A percentile compares a stretch with the other conserved stretches of the same genome.
These are phyloP conservation scores for Mycena sanguinolenta DNA, from an alignment of 768 basidiomycete species.

Conservation along the genomic window DNA sequence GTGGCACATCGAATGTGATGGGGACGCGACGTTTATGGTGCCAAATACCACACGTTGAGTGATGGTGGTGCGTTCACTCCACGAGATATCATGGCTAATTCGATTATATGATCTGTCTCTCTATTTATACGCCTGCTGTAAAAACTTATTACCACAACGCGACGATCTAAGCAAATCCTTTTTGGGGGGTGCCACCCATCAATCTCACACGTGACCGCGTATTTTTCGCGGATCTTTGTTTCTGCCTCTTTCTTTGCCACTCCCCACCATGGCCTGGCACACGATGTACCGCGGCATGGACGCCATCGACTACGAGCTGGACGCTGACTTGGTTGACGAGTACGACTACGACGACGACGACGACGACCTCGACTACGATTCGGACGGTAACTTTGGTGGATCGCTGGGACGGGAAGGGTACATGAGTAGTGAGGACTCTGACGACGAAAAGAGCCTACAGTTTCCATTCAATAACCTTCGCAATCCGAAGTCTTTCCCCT, in stretches of 20 bases:
- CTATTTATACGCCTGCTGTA: too few species aligned
- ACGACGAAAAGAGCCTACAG: neutral
- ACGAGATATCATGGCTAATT: too few species aligned
- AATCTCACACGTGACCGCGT: neutral
- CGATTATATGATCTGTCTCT: too few species aligned
- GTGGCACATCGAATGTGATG: too few species aligned
- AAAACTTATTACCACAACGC: too few species aligned
- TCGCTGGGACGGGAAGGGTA: neutral
- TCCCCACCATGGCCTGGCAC: neutral
- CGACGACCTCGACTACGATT: neutral
- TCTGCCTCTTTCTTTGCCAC: neutral
- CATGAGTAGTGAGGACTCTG: neutral
- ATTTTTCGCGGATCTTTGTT: neutral
- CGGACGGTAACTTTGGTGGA: neutral
- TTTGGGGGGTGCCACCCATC: too few species aligned
- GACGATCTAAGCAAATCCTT: too few species aligned
- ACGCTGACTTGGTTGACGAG: neutral
- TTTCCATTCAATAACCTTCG: conserved; percentile 20
- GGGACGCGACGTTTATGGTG: too few species aligned
- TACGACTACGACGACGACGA: neutral
- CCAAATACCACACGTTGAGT: too few species aligned
- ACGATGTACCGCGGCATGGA: conserved; percentile 5
- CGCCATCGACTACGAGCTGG: neutral
- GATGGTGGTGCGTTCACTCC: too few species aligned
- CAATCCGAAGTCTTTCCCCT: conserved; percentile 31